phyloP scores from a whole-genome alignment of 768 basidiomycete genomes.

The Mycena venus region DNA sequence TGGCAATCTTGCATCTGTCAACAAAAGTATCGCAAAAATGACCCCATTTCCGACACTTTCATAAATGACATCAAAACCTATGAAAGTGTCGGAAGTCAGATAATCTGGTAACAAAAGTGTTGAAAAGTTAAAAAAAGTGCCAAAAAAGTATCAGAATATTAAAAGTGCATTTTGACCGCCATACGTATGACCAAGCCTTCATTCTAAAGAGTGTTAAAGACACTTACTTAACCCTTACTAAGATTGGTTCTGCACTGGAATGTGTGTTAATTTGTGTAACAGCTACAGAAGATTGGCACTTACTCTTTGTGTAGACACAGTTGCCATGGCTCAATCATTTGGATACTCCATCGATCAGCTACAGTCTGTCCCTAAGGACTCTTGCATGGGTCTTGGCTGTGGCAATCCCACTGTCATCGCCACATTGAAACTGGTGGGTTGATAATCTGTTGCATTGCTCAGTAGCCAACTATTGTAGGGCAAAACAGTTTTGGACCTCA shows the following conservation, averaged over 20 bases:
- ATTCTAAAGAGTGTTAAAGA: slow-evolving; percentile 43
- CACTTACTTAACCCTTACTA: slow-evolving; percentile 49
- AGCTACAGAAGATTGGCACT: too few relatives aligned
- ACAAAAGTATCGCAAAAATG: too few relatives aligned
- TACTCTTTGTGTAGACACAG: slow-evolving; percentile 41
- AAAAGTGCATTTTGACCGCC: too few relatives aligned
- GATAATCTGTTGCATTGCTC: background rate
- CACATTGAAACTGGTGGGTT: slow-evolving; percentile 57
- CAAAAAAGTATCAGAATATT: too few relatives aligned
- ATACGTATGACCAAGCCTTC: slow-evolving; percentile 1
- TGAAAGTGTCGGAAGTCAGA: too few relatives aligned
- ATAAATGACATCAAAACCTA: too few relatives aligned
- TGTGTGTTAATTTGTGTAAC: slow-evolving; percentile 39
- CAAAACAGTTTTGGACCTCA: slow-evolving; percentile 68
- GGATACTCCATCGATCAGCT: slow-evolving; percentile 64
- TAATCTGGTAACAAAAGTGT: too few relatives aligned
- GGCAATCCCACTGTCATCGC: slow-evolving; percentile 66
- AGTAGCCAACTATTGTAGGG: slow-evolving; percentile 53
- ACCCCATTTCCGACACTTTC: too few relatives aligned
- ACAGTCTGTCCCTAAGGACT: slow-evolving; percentile 53
- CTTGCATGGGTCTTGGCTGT: slow-evolving; percentile 67
- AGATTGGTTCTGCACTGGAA: slow-evolving; percentile 35
- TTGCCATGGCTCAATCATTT: slow-evolving; percentile 55
- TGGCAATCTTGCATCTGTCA: too few relatives aligned
- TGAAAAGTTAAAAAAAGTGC: too few relatives aligned